phyloP scores from a whole-genome alignment of 2,329 filamentous ascomycete species.

The Aureobasidium namibiae region DNA sequence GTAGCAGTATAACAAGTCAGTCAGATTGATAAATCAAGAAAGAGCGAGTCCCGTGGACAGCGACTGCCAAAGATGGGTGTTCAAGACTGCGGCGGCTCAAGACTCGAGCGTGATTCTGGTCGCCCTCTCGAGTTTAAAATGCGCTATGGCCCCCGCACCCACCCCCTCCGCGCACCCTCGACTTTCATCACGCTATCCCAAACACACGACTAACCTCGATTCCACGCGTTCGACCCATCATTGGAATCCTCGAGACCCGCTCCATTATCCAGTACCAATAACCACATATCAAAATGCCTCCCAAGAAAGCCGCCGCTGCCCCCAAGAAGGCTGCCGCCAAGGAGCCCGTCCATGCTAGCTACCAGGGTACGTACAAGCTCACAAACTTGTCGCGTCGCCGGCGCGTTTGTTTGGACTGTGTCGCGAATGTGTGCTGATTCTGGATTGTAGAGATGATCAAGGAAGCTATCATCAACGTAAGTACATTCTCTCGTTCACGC shows the following conservation, averaged over 20 bases:
- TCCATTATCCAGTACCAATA: slow-evolving; percentile 21
- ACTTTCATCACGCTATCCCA: slow-evolving; percentile 13
- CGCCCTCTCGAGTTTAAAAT: not conserved
- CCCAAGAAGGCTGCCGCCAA: slow-evolving; percentile 48
- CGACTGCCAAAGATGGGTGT: not conserved
- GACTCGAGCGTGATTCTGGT: not conserved
- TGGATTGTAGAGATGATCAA: slow-evolving; percentile 59
- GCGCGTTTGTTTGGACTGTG: slow-evolving; percentile 22
- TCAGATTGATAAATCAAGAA: not conserved
- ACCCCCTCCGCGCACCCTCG: slow-evolving; percentile 10
- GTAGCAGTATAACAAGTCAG: not conserved
- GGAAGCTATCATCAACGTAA: slow-evolving; percentile 62
- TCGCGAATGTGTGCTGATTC: slow-evolving; percentile 50
- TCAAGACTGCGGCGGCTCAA: not conserved
- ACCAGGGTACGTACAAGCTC: slow-evolving; percentile 49
- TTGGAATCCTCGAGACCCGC: slow-evolving; percentile 27
- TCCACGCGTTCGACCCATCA: slow-evolving; percentile 21
- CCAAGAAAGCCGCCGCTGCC: slow-evolving; percentile 51
- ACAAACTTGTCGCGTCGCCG: slow-evolving; percentile 33
- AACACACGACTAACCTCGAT: slow-evolving; percentile 10
- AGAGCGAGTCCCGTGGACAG: not conserved
- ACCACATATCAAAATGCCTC: slow-evolving; percentile 46
- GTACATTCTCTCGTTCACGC: slow-evolving; percentile 36
- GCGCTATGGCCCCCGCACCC: not conserved
- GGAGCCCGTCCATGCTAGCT: slow-evolving; percentile 52